Base-by-base conservation (phyloP, 2,329 filamentous ascomycete species). In the Coleophoma crateriformis region DNA sequence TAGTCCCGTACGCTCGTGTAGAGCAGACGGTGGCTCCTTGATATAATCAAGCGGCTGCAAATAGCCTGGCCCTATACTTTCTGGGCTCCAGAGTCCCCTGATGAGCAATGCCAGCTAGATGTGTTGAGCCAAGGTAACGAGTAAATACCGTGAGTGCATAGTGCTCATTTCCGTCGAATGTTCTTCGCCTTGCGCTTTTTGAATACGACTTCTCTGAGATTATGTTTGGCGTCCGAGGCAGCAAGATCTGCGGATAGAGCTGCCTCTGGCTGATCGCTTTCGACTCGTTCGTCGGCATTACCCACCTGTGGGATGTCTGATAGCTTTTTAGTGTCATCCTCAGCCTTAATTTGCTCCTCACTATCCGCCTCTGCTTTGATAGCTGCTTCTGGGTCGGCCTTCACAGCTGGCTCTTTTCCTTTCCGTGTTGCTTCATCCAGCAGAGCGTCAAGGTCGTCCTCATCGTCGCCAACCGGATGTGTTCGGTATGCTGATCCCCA, bases 151-250 rank as follows among this genome's bases (percentile, higher is more conserved):
- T 19, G 19, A 19, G 11, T 8, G 13, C 10, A 13, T 10, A 2
- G 11, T 8, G 20, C 38, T 62, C 48, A 84, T 63, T 78, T 84
- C 58, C 83, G 77, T 17, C 82, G 76, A 34, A 83, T 73, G 46
- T 76, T 79, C 71, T 83, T 86, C 13, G 81, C 74, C 62, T 90
- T 92, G 48, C 88, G 74, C 71, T 90, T 91, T 70, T 91, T 92
- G 68, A 92, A 94, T 3, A 90, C 72, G 2, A 90, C 76, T 3
- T 78, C 73, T 11, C 72, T 62, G 3, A 64, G 56, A 58, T 58
- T 58, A 58, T 66, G 27, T 56, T 65, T 57, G 59, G 57, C 34
- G 53, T 56, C 15, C 56, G 53, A 59, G 2, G 64, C 61, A 12
- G 64, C 84, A 13, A 70, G 71, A 35, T 12, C 32, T 15, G n/a